Conservation (phyloP, 768 basidiomycete genomes). For the Termitomyces sp. region DNA sequence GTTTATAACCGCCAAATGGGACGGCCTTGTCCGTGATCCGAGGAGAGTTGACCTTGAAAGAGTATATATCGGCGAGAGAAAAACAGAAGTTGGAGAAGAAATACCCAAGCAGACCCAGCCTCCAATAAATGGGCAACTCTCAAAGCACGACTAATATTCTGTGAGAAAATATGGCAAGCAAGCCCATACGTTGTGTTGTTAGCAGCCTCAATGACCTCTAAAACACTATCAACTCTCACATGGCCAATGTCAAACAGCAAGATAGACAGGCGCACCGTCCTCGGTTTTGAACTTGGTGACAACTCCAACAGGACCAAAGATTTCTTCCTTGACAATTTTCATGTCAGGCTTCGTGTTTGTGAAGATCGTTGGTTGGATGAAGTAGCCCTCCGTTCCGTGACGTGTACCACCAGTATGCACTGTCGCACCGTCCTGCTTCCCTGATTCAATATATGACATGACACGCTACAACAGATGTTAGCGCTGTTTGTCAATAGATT, state of each 20-base stretch:
- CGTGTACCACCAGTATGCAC: slow-evolving; percentile 56
- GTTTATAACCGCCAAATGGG: slow-evolving; percentile 24
- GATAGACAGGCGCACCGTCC: slow-evolving; percentile 20
- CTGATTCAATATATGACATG: slow-evolving; percentile 68
- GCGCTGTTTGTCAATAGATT: background rate
- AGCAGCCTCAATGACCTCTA: slow-evolving; percentile 20
- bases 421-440: slow-evolving; percentile 62
- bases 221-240: background rate
- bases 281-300: slow-evolving; percentile 66
- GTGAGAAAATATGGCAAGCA: slow-evolving; percentile 16
- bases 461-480: slow-evolving; percentile 42
- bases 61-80: background rate
- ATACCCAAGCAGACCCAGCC: slow-evolving; percentile 17
- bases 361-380: slow-evolving; percentile 68
- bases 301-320: slow-evolving; percentile 74
- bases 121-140: slow-evolving; percentile 18
- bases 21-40: slow-evolving; percentile 11
- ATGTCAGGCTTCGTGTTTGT: slow-evolving; percentile 55
- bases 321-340: slow-evolving; percentile 66
- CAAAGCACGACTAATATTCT: slow-evolving; percentile 17
- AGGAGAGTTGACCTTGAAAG: slow-evolving; percentile 17
- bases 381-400: slow-evolving; percentile 62
- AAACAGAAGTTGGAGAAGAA: background rate
- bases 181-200: slow-evolving; percentile 19
- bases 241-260: slow-evolving; percentile 20